Conservation (phyloP, 2,329 filamentous ascomycete species). For the Fusarium cyanostomum region DNA sequence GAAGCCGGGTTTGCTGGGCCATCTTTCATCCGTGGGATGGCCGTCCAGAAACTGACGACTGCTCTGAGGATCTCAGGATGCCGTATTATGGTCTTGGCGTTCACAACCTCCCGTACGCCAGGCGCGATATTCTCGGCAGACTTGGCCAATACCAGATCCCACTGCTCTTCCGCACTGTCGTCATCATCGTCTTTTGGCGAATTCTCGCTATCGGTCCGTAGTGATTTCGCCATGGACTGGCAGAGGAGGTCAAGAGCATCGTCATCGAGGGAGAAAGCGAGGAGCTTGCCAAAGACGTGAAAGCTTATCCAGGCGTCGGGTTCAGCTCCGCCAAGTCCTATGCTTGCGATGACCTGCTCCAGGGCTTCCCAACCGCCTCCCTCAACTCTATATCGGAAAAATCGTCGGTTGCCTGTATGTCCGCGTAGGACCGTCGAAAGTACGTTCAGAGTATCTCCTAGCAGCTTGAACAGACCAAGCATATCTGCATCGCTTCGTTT, state of each 20-base stretch:
- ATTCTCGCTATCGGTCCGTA: slow-evolving; percentile 46
- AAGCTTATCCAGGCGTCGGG: slow-evolving; percentile 73
- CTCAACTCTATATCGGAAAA: slow-evolving; percentile 81
- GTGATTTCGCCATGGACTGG: slow-evolving; percentile 55
- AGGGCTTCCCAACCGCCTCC: slow-evolving; percentile 82
- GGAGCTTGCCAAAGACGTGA: slow-evolving; percentile 83
- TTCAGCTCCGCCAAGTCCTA: slow-evolving; percentile 71
- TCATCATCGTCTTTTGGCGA: slow-evolving; percentile 42
- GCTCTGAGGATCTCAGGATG: slow-evolving; percentile 71
- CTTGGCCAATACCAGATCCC: slow-evolving; percentile 50
- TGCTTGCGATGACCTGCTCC: slow-evolving; percentile 75
- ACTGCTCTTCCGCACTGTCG: slow-evolving; percentile 50
- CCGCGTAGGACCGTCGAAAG: slow-evolving; percentile 78
- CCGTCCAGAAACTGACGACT: slow-evolving; percentile 71
- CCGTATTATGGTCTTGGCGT: slow-evolving; percentile 62
- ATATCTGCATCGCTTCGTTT: slow-evolving; percentile 71
- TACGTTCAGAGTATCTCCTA: slow-evolving; percentile 77
- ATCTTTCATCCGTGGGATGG: slow-evolving; percentile 61
- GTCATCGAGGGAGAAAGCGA: slow-evolving; percentile 84
- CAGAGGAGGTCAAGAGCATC: slow-evolving; percentile 77
- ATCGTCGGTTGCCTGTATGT: slow-evolving; percentile 87
- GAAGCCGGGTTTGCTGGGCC: slow-evolving; percentile 62
- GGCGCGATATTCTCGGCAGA: slow-evolving; percentile 51
- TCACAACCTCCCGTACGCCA: slow-evolving; percentile 59
- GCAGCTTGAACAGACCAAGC: slow-evolving; percentile 70